Evolutionary conservation across 306 rosid species (phyloP).

Genomic region (Malus sieversii): DNA sequence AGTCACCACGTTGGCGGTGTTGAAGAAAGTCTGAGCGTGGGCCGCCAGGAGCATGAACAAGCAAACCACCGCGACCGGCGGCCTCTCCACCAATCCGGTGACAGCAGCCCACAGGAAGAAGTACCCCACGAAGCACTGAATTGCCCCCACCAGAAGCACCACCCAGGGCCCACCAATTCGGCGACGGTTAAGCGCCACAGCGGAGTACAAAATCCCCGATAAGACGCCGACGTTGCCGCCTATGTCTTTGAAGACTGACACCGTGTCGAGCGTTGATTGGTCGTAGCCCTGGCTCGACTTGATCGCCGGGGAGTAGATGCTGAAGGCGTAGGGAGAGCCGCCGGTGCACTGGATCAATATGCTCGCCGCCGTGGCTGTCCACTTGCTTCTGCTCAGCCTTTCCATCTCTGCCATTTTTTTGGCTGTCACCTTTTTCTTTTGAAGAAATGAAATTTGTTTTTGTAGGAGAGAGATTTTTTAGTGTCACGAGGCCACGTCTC

Average conservation of each 20-base stretch:
- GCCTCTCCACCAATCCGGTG: conserved; percentile 46
- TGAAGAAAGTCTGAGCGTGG: conserved; percentile 72
- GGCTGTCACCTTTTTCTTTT: neutral
- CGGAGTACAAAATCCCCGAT: conserved; percentile 75
- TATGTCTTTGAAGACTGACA: conserved; percentile 89
- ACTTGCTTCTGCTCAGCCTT: conserved; percentile 44
- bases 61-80: conserved; percentile 63
- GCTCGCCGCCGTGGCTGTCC: conserved; percentile 56
- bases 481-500: no score
- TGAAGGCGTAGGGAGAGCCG: conserved; percentile 84
- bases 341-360: conserved; percentile 79
- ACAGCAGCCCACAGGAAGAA: conserved; percentile 69
- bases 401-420: conserved; percentile 14
- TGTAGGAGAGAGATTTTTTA: no score
- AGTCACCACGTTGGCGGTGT: conserved; percentile 61
- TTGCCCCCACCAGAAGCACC: conserved; percentile 47
- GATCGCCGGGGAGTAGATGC: conserved; percentile 68
- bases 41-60: conserved; percentile 59
- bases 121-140: conserved; percentile 59
- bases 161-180: conserved; percentile 58
- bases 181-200: conserved; percentile 25
- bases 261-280: conserved; percentile 86
- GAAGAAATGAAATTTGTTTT: neutral
- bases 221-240: conserved; percentile 79
- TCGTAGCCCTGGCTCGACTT: conserved; percentile 68